A percentile compares a stretch with the other conserved stretches of the same genome.
Evolutionary conservation across 176 grass and related monocot species (phyloP).

Genomic region (Oryza glaberrima): DNA sequence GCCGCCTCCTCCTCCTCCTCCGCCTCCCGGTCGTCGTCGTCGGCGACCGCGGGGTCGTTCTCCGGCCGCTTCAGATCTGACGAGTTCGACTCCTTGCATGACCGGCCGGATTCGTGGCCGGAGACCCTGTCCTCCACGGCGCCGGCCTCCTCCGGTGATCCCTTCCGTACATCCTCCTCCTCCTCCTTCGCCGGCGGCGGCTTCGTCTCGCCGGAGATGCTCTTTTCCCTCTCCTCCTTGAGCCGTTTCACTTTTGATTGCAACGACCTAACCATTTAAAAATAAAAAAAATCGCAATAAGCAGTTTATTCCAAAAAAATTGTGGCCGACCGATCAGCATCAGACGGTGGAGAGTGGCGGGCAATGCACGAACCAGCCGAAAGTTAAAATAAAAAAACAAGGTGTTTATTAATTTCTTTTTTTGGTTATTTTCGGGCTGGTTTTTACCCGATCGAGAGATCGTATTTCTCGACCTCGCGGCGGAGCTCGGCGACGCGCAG

Average conservation of each 20-base stretch:
- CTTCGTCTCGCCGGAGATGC: constrained; percentile 43
- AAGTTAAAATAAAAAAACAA: constrained; percentile 7
- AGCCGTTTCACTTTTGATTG: constrained; percentile 79
- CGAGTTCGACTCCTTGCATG: constrained; percentile 90
- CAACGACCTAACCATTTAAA: constrained; percentile 67
- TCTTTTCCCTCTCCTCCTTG: constrained; percentile 64
- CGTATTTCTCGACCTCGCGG: constrained; percentile 79
- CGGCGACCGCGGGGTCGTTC: not conserved
- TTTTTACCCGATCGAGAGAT: constrained; percentile 87
- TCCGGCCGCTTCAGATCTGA: constrained; percentile 63
- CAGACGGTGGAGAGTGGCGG: constrained; percentile 11
- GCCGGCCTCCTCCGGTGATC: constrained; percentile 18
- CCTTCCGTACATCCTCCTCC: constrained; percentile 35
- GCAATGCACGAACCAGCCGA: constrained; percentile 26
- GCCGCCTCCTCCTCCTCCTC: not conserved
- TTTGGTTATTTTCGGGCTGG: not conserved
- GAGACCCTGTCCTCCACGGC: constrained; percentile 47
- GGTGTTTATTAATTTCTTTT: constrained; percentile 17
- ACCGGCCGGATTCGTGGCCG: constrained; percentile 58
- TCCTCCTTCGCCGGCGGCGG: constrained; percentile 39
- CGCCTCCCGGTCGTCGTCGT: not conserved
- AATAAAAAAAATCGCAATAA: constrained; percentile 27
- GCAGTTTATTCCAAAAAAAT: constrained; percentile 9
- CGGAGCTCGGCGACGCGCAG: constrained; percentile 84
- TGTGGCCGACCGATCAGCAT: constrained; percentile 47